A percentile compares a stretch with the other conserved stretches of the same genome.
These are phyloP conservation scores for Panus rudis DNA, from an alignment of 768 basidiomycete species.

Conservation along the genomic window DNA sequence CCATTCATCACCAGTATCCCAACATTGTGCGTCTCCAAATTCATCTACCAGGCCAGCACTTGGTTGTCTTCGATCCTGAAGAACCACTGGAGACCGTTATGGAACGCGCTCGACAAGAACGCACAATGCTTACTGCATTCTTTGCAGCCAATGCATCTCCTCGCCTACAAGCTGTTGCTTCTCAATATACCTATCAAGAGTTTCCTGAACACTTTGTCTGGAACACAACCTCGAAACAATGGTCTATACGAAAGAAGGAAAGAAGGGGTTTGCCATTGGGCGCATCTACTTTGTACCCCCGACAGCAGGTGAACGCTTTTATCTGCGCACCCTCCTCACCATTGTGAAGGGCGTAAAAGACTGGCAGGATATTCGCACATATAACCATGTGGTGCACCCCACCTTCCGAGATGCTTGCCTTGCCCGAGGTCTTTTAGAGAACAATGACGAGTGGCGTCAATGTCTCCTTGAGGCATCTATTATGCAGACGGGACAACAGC, in stretches of 20 bases:
- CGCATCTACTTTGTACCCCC: slow-evolving; percentile 34
- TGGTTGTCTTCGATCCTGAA: slow-evolving; percentile 31
- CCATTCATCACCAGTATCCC: slow-evolving; percentile 28
- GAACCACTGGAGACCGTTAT: slow-evolving; percentile 15
- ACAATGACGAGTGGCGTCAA: slow-evolving; percentile 34
- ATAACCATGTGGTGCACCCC: slow-evolving; percentile 17
- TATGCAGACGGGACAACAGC: slow-evolving; percentile 30
- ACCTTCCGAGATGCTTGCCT: slow-evolving; percentile 36
- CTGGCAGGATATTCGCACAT: slow-evolving; percentile 20
- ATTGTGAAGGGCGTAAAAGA: slow-evolving; percentile 29
- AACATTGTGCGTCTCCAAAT: slow-evolving; percentile 34
- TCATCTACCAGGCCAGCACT: slow-evolving; percentile 33
- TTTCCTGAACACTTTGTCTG: slow-evolving; percentile 28
- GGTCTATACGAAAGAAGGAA: slow-evolving; percentile 20
- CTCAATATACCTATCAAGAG: slow-evolving; percentile 28
- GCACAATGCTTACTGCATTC: slow-evolving; percentile 26
- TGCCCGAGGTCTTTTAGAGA: slow-evolving; percentile 32
- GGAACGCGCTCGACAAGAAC: slow-evolving; percentile 10
- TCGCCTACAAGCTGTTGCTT: slow-evolving; percentile 1
- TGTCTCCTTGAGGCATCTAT: slow-evolving; percentile 35
- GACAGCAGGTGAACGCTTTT: slow-evolving; percentile 31
- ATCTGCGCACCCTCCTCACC: slow-evolving; percentile 34
- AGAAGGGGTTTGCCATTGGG: slow-evolving; percentile 28
- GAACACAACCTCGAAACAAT: slow-evolving; percentile 16
- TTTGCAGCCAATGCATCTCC: slow-evolving; percentile 19